phyloP scores from a whole-genome alignment of 1,139 yeast species.

The Zygosaccharomyces sapae region DNA sequence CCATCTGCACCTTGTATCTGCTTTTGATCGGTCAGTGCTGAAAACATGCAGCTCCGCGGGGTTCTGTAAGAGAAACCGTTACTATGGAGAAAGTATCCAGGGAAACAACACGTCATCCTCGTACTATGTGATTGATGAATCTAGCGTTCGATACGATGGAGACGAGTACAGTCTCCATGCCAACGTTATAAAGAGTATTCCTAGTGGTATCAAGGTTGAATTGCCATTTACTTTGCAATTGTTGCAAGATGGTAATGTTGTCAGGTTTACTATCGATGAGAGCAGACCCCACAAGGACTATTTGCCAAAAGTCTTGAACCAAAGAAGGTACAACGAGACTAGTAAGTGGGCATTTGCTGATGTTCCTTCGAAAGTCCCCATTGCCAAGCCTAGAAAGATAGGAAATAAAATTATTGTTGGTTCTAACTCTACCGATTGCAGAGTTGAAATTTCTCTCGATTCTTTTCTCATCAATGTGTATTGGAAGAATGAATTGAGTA shows the following conservation, averaged over 20 bases:
- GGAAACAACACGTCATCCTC: conserved; percentile 43
- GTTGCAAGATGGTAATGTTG: conserved; percentile 49
- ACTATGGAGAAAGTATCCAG: conserved; percentile 54
- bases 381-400: conserved; percentile 3
- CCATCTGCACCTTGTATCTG: conserved; percentile 10
- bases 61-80: conserved; percentile 77
- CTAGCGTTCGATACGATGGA: conserved; percentile 37
- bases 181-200: conserved; percentile 23
- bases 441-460: conserved; percentile 42
- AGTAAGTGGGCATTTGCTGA: conserved; percentile 54
- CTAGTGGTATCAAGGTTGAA: conserved; percentile 26
- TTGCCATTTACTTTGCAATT: conserved; percentile 56
- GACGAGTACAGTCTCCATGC: conserved; percentile 24
- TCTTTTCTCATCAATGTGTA: conserved; percentile 53
- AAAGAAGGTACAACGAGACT: conserved; percentile 57
- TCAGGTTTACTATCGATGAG: conserved; percentile 64
- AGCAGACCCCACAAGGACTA: conserved; percentile 38
- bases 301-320: conserved; percentile 35
- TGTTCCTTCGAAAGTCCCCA: background rate
- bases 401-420: conserved; percentile 43
- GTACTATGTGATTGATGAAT: conserved; percentile 16
- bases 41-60: conserved; percentile 80
- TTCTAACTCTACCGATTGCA: conserved; percentile 27
- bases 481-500: conserved; percentile 44
- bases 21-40: conserved; percentile 46